Evolutionary conservation across 257 asterid species (phyloP).

Genomic region (Anisodus acutangulus): DNA sequence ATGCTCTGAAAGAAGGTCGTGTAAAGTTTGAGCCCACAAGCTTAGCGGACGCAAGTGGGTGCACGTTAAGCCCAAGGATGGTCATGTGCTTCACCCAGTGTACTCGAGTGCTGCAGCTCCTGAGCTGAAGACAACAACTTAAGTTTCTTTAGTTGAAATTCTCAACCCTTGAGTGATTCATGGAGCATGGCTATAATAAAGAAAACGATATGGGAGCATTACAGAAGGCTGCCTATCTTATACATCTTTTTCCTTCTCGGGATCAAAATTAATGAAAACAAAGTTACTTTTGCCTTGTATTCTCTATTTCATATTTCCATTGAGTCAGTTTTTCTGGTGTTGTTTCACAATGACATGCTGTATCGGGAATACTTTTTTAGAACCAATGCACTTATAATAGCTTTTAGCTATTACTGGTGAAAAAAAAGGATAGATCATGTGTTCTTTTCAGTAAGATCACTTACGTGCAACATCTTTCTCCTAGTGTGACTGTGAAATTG

Average conservation of each 20-base stretch:
- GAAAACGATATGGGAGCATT: background rate
- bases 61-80: constrained; percentile 91
- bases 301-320: background rate
- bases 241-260: background rate
- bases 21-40: constrained; percentile 83
- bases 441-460: no score
- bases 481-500: no score
- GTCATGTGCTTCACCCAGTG: constrained; percentile 71
- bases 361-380: background rate
- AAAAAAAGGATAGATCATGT: no score
- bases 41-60: constrained; percentile 91
- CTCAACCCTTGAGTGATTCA: background rate
- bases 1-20: constrained; percentile 81
- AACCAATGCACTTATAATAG: background rate
- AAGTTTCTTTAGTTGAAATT: constrained; percentile 16
- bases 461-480: no score
- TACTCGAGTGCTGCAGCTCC: constrained; percentile 51
- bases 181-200: background rate
- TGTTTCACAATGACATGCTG: background rate
- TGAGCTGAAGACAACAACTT: constrained; percentile 54
- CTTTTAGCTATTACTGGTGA: background rate
- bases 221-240: background rate
- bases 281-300: background rate
- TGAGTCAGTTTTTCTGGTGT: background rate
- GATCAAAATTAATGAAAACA: background rate